Evolutionary conservation across 805 yeast genomes (phyloP).

Genomic region (Yamadazyma scolyti): DNA sequence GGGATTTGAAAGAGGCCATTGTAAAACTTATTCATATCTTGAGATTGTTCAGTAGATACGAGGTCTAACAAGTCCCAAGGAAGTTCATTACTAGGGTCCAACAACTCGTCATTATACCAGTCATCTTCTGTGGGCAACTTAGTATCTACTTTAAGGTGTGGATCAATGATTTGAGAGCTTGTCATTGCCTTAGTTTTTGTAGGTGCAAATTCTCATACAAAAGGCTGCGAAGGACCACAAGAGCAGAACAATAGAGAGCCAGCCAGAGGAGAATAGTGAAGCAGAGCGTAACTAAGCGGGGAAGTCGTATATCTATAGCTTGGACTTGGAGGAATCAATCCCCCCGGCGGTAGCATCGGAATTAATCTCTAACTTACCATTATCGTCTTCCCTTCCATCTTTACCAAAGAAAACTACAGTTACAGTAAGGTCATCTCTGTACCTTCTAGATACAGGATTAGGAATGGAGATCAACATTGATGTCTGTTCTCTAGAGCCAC

Average conservation of each 20-base stretch:
- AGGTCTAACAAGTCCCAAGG: conserved; percentile 70
- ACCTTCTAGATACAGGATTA: conserved; percentile 83
- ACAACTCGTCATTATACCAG: conserved; percentile 33
- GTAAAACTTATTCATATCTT: conserved; percentile 26
- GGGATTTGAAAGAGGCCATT: conserved; percentile 57
- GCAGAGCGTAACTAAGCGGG: too few species aligned
- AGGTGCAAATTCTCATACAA: too few species aligned
- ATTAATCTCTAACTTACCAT: conserved; percentile 54
- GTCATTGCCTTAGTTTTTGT: too few species aligned
- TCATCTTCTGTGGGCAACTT: too few species aligned
- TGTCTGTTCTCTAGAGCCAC: conserved; percentile 85
- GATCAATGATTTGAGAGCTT: too few species aligned
- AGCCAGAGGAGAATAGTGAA: too few species aligned
- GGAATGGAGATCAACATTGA: conserved; percentile 89
- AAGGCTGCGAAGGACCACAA: background rate
- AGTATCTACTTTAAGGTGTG: too few species aligned
- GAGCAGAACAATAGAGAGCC: background rate
- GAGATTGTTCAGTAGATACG: conserved; percentile 48
- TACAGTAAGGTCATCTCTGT: conserved; percentile 94
- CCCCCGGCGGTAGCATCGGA: conserved; percentile 60
- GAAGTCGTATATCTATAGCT: too few species aligned
- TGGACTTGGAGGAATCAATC: conserved; percentile 40
- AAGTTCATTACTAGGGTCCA: conserved; percentile 61
- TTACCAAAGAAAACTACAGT: conserved; percentile 92
- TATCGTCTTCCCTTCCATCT: conserved; percentile 36